phyloP scores from a whole-genome alignment of 1,139 yeast species.

The Trichomonascaceae sp. region DNA sequence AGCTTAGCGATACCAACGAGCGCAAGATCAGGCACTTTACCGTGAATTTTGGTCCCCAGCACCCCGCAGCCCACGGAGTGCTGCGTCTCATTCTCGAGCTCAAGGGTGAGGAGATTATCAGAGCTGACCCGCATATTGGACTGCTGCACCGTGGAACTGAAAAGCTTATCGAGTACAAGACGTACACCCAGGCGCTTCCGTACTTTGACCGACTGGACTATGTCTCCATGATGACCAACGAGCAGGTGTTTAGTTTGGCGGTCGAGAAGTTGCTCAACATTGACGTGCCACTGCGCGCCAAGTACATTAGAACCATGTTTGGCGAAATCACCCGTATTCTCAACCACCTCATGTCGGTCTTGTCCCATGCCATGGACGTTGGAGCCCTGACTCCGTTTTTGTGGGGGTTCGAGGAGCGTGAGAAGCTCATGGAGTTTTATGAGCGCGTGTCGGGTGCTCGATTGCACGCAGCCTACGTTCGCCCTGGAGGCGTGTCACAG shows the following conservation, averaged over 20 bases:
- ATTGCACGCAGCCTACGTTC: slow-evolving; percentile 73
- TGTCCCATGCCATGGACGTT: slow-evolving; percentile 89
- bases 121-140: slow-evolving; percentile 85
- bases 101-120: slow-evolving; percentile 78
- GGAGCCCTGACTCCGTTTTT: slow-evolving; percentile 89
- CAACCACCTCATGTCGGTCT: slow-evolving; percentile 78
- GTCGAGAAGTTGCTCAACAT: slow-evolving; percentile 76
- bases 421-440: slow-evolving; percentile 84
- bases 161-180: slow-evolving; percentile 72
- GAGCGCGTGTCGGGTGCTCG: slow-evolving; percentile 89
- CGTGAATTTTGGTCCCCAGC: slow-evolving; percentile 86
- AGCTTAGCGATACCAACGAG: slow-evolving; percentile 22
- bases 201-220: slow-evolving; percentile 82
- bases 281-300: slow-evolving; percentile 74
- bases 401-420: slow-evolving; percentile 94
- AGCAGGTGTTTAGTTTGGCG: slow-evolving; percentile 72
- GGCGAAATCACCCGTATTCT: slow-evolving; percentile 78
- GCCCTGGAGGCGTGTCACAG: slow-evolving; percentile 91
- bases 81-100: slow-evolving; percentile 73
- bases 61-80: slow-evolving; percentile 94
- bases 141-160: slow-evolving; percentile 82
- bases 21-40: slow-evolving; percentile 62
- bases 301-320: slow-evolving; percentile 74
- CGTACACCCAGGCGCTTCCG: slow-evolving; percentile 77
- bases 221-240: slow-evolving; percentile 89